Conservation (phyloP, 495 filamentous ascomycete species). For the Aspergillus carlsbadensis region DNA sequence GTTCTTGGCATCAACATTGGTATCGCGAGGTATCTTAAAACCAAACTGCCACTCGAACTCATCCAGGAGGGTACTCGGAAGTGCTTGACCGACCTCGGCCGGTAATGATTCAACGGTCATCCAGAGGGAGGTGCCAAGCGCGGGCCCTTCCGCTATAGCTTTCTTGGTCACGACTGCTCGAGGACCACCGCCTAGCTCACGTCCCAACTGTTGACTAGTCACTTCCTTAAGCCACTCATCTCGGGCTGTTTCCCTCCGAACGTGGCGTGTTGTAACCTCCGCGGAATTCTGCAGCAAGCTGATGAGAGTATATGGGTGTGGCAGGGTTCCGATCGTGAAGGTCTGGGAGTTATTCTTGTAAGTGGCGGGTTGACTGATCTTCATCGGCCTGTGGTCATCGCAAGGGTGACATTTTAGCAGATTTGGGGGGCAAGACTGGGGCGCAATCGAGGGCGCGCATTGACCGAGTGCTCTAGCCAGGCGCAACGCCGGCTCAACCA, state of each 20-base stretch:
- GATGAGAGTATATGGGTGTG: conserved; percentile 83
- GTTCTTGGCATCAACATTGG: conserved; percentile 50
- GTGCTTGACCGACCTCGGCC: conserved; percentile 38
- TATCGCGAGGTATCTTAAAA: conserved; percentile 67
- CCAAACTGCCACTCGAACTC: conserved; percentile 89
- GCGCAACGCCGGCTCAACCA: conserved; percentile 65
- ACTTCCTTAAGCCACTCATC: conserved; percentile 76
- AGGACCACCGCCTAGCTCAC: conserved; percentile 55
- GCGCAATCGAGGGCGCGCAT: conserved; percentile 70
- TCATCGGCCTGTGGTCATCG: conserved; percentile 50
- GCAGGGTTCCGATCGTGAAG: conserved; percentile 83
- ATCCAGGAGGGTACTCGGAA: conserved; percentile 43
- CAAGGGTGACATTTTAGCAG: conserved; percentile 70
- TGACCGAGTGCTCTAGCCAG: conserved; percentile 70
- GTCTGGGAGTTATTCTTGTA: conserved; percentile 61
- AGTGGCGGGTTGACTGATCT: conserved; percentile 54
- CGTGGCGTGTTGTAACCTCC: conserved; percentile 60
- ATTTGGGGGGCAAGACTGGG: conserved; percentile 86
- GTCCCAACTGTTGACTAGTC: conserved; percentile 67
- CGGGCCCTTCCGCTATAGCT: conserved; percentile 65
- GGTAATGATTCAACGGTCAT: conserved; percentile 69
- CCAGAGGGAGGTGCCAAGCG: conserved; percentile 67
- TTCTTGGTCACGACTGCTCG: conserved; percentile 79
- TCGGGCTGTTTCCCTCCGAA: conserved; percentile 73
- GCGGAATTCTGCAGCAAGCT: conserved; percentile 55